Base-by-base conservation (phyloP, 129 eudicot species). In the Escallonia herrerae region DNA sequence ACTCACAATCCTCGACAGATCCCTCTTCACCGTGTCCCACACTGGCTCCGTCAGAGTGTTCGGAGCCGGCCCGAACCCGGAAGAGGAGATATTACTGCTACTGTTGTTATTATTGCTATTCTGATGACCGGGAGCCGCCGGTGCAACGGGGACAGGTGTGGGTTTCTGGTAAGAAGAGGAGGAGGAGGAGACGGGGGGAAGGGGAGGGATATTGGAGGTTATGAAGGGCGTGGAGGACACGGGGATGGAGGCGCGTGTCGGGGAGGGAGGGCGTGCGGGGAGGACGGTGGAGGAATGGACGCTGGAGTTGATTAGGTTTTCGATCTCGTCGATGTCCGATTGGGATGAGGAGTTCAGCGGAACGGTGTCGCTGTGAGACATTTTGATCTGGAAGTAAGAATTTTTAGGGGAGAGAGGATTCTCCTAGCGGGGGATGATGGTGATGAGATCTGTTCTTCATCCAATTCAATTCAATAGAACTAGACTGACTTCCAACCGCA, bases 321-420 rank as follows among this genome's bases (percentile, higher is more conserved):
- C 95, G 75, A 90, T 87, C 89, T 90, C 95, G 72, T 90, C 97
- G 56, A 90, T 90, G 94, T 90, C 95, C 57, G 97, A 90, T 72
- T 90, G 97, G 59, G 97, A 90, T 46, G 87, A 58, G 6, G 83
- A 74, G 81, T 90, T 87, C 37, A 90, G 83, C 5, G 97, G 95
- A 46, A 84, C 74, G 62, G 95, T 90, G 80, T 90, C 95, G 76
- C 78, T 71, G 75, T 87, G 58, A 15, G 82, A 63, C 81, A 84
- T 85, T 68, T 48, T 76, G 33, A 22, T 22, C 33, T 22, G 33
- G 33, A 22, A 22, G 33, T 22, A 22, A 0, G 33, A 22, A 22
- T 22, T 22, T 22, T 22, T 1, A 22, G 33, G 33, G 0, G 33
- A 22, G 33, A 1, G 33, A 22, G 33, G 33, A 22, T 22, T 22